Evolutionary conservation across 208 protist species (phyloP).

Genomic region (Trypanosoma avium): DNA sequence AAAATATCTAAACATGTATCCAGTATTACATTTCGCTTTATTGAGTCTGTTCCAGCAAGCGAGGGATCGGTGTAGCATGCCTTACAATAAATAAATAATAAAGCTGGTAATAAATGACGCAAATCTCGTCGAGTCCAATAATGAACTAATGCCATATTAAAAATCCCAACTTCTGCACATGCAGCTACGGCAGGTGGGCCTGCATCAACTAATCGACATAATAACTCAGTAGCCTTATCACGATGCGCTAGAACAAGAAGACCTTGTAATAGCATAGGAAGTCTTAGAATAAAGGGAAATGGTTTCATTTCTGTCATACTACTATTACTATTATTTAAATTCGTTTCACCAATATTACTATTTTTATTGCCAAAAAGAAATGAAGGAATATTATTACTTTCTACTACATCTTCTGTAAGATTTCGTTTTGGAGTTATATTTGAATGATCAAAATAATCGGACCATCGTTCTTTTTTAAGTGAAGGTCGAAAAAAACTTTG

Average conservation of each 20-base stretch:
- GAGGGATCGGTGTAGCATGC: slow-evolving; percentile 77
- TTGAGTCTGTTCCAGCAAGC: slow-evolving; percentile 45
- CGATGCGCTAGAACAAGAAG: slow-evolving; percentile 74
- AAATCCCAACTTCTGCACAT: slow-evolving; percentile 82
- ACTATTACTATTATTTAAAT: neutral
- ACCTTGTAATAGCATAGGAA: slow-evolving; percentile 80
- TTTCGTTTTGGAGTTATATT: neutral
- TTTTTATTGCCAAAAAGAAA: neutral
- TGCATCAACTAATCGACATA: slow-evolving; percentile 81
- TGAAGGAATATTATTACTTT: neutral
- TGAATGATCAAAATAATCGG: neutral
- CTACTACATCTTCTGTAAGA: neutral
- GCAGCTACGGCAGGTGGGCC: slow-evolving; percentile 67
- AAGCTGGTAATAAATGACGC: slow-evolving; percentile 71
- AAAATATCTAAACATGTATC: slow-evolving; percentile 60
- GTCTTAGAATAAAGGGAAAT: slow-evolving; percentile 68
- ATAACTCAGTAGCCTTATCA: slow-evolving; percentile 68
- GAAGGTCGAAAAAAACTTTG: slow-evolving; percentile 48
- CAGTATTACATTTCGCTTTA: slow-evolving; percentile 51
- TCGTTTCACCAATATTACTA: neutral
- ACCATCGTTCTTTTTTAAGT: neutral
- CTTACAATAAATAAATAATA: slow-evolving; percentile 86
- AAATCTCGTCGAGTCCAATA: slow-evolving; percentile 80
- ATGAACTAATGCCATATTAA: slow-evolving; percentile 64
- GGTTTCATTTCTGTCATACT: neutral